Conservation (phyloP, 257 asterid genomes). For the Schizonepeta tenuifolia region DNA sequence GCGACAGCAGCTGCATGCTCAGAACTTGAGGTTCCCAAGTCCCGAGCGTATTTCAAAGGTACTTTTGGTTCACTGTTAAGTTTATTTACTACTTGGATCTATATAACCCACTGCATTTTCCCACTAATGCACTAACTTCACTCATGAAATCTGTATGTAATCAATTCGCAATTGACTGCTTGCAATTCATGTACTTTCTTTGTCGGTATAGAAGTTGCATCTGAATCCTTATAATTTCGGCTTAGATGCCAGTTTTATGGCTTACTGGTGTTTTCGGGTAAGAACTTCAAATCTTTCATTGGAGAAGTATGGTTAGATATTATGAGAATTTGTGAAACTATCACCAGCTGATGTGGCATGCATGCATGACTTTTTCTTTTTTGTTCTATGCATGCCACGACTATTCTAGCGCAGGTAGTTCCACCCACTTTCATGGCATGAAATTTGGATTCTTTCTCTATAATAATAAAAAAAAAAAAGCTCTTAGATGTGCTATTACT, state of each 20-base stretch:
- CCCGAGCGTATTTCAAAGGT: slow-evolving; percentile 94
- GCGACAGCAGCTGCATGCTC: slow-evolving; percentile 91
- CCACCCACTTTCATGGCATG: background rate
- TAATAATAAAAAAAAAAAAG: background rate
- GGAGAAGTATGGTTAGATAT: slow-evolving; percentile 3
- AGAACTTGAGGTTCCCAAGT: slow-evolving; percentile 72
- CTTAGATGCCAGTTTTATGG: background rate
- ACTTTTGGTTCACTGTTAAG: slow-evolving; percentile 14
- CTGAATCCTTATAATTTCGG: background rate
- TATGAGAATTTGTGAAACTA: background rate
- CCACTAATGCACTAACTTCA: background rate
- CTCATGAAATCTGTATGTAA: background rate
- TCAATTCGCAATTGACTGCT: background rate
- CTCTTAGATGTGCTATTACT: background rate
- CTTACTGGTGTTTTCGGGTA: background rate
- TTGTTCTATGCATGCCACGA: background rate
- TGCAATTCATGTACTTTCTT: slow-evolving; percentile 3
- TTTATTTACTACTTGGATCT: background rate
- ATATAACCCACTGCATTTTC: background rate
- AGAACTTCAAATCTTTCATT: background rate
- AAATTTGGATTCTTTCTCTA: background rate
- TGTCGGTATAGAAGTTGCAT: slow-evolving; percentile 7
- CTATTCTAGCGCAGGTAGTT: background rate
- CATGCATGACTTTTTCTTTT: background rate
- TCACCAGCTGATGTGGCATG: background rate